A percentile compares a stretch with the other conserved stretches of the same genome.
These are phyloP conservation scores for Penicillium sp. DNA, from an alignment of 2,329 filamentous ascomycete species.

Conservation along the genomic window DNA sequence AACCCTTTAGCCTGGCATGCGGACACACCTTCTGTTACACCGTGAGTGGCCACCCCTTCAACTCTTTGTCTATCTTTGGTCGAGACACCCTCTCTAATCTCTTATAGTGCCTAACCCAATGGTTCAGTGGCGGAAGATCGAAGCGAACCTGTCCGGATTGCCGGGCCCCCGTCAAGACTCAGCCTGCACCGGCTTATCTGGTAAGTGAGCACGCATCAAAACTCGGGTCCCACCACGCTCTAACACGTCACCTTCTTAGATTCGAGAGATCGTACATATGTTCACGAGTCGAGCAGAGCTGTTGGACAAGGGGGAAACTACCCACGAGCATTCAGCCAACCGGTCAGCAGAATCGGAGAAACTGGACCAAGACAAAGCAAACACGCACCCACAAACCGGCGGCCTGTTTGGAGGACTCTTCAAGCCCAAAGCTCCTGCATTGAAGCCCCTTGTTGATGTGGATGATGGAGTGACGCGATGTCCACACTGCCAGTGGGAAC, in stretches of 20 bases:
- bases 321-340: constrained; percentile 64
- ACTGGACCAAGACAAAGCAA: constrained; percentile 66
- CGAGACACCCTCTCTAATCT: constrained; percentile 30
- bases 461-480: constrained; percentile 68
- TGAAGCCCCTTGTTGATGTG: constrained; percentile 58
- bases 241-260: constrained; percentile 45
- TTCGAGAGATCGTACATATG: constrained; percentile 68
- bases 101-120: constrained; percentile 61
- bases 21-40: constrained; percentile 76
- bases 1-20: constrained; percentile 71
- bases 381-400: constrained; percentile 54
- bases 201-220: constrained; percentile 46
- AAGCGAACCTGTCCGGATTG: constrained; percentile 74
- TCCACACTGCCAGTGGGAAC: constrained; percentile 66
- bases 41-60: constrained; percentile 46
- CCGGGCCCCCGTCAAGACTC: constrained; percentile 62
- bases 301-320: constrained; percentile 67
- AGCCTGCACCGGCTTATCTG: constrained; percentile 69
- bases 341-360: constrained; percentile 65
- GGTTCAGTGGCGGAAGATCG: constrained; percentile 59
- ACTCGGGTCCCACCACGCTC: not conserved
- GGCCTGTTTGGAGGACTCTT: constrained; percentile 71
- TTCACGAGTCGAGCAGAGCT: constrained; percentile 67
- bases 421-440: constrained; percentile 40
- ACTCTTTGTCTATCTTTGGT: not conserved